Evolutionary conservation across 345 rosid species (phyloP).

Genomic region (Gossypium australe): DNA sequence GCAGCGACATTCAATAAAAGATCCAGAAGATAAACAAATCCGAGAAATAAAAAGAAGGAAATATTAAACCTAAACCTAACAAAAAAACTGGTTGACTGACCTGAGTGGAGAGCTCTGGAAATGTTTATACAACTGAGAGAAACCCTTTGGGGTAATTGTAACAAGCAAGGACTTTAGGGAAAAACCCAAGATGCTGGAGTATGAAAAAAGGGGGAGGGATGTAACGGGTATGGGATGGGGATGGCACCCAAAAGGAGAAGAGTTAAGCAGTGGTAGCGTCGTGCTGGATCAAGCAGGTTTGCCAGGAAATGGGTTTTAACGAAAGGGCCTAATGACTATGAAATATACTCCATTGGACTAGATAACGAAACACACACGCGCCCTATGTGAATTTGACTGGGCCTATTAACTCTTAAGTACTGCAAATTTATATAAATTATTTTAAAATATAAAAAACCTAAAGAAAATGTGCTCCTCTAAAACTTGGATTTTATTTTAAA

Average conservation of each 20-base stretch:
- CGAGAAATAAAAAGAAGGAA: not conserved
- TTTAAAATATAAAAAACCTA: no score
- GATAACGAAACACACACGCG: not conserved
- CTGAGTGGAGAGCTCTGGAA: not conserved
- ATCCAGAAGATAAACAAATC: slow-evolving; percentile 16
- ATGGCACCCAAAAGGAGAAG: not conserved
- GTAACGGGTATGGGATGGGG: not conserved
- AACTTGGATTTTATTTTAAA: no score
- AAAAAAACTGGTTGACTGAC: not conserved
- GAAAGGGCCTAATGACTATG: not conserved
- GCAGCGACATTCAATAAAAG: slow-evolving; percentile 72
- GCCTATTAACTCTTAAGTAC: not conserved
- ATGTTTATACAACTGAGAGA: not conserved
- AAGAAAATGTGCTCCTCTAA: no score
- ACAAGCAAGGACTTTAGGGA: not conserved
- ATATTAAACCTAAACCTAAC: not conserved
- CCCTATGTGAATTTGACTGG: not conserved
- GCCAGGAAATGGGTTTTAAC: not conserved
- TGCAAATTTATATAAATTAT: no score
- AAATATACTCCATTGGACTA: not conserved
- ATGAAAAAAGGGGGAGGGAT: not conserved
- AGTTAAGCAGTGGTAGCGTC: no score
- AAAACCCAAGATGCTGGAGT: not conserved
- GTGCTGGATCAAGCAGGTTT: not conserved
- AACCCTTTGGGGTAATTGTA: not conserved